These are phyloP conservation scores for Podospora didyma DNA, from an alignment of 495 filamentous ascomycete species.

Conservation along the genomic window DNA sequence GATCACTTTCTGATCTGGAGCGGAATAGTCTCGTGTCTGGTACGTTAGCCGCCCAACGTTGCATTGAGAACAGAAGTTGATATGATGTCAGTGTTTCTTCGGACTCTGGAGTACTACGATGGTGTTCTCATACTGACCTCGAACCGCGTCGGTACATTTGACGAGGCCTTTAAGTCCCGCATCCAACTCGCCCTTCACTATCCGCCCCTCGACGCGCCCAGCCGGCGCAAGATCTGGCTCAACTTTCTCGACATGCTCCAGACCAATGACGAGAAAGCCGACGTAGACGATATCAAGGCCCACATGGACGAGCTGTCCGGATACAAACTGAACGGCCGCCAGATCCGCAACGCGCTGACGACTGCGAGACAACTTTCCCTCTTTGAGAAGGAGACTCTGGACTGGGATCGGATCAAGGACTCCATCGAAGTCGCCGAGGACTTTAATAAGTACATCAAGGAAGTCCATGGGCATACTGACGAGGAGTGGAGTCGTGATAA, in stretches of 20 bases:
- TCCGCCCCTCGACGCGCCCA: not conserved
- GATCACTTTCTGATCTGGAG: slow-evolving; percentile 34
- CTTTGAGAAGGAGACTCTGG: not conserved
- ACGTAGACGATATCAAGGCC: slow-evolving; percentile 13
- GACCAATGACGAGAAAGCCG: no score
- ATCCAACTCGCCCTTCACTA: slow-evolving; percentile 38
- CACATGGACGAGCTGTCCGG: slow-evolving; percentile 8
- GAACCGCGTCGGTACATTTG: slow-evolving; percentile 38
- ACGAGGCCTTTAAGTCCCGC: slow-evolving; percentile 41
- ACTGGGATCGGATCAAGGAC: no score
- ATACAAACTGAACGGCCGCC: slow-evolving; percentile 14
- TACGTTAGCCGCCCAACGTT: no score
- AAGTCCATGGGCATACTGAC: no score
- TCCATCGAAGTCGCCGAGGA: no score
- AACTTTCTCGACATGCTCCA: no score
- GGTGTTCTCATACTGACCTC: slow-evolving; percentile 42
- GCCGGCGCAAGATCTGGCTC: no score
- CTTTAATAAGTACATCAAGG: no score
- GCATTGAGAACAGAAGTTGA: no score
- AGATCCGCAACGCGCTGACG: slow-evolving; percentile 19
- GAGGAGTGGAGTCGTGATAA: no score
- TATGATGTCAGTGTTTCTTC: slow-evolving; percentile 46
- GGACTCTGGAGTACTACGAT: slow-evolving; percentile 49
- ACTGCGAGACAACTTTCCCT: slow-evolving; percentile 12
- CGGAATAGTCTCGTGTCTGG: slow-evolving; percentile 31